Evolutionary conservation across 2,329 filamentous ascomycete genomes (phyloP).

Genomic region (Stenocarpella maydis): DNA sequence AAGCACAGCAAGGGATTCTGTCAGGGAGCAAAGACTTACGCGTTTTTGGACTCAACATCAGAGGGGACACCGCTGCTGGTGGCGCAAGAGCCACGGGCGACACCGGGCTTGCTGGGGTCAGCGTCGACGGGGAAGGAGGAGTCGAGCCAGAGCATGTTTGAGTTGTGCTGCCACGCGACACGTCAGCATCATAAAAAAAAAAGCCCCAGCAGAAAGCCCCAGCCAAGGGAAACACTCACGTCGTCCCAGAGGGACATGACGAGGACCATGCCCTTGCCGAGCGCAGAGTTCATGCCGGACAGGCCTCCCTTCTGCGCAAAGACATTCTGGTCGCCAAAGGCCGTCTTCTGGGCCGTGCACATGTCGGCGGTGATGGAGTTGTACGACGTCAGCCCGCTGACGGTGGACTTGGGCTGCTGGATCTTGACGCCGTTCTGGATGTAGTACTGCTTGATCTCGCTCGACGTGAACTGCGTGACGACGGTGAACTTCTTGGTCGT

Average conservation of each 20-base stretch:
- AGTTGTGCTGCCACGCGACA: conserved; percentile 50
- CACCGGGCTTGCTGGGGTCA: conserved; percentile 47
- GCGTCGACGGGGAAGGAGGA: conserved; percentile 58
- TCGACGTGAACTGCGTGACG: conserved; percentile 68
- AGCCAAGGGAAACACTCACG: conserved; percentile 38
- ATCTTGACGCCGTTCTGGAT: conserved; percentile 66
- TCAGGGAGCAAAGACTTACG: conserved; percentile 42
- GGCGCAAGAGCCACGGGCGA: conserved; percentile 53
- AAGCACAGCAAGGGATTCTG: conserved; percentile 48
- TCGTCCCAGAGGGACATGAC: conserved; percentile 71
- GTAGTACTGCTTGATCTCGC: conserved; percentile 66
- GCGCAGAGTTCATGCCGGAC: conserved; percentile 59
- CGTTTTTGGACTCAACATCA: conserved; percentile 45
- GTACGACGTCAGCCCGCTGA: conserved; percentile 40
- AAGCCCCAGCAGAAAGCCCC: too few species aligned
- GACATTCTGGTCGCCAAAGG: conserved; percentile 59
- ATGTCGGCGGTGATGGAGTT: conserved; percentile 59
- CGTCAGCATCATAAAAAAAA: not conserved
- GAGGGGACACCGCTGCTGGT: conserved; percentile 50
- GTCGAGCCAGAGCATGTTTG: conserved; percentile 71
- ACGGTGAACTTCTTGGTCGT: conserved; percentile 66
- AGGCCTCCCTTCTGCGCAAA: conserved; percentile 64
- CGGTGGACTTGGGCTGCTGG: conserved; percentile 53
- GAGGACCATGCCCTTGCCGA: conserved; percentile 66
- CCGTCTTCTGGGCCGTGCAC: conserved; percentile 62